Evolutionary conservation across 2,329 filamentous ascomycete genomes (phyloP), one percentile per base, ranked within the genome.

Genomic region (Alternaria postmessia): DNA sequence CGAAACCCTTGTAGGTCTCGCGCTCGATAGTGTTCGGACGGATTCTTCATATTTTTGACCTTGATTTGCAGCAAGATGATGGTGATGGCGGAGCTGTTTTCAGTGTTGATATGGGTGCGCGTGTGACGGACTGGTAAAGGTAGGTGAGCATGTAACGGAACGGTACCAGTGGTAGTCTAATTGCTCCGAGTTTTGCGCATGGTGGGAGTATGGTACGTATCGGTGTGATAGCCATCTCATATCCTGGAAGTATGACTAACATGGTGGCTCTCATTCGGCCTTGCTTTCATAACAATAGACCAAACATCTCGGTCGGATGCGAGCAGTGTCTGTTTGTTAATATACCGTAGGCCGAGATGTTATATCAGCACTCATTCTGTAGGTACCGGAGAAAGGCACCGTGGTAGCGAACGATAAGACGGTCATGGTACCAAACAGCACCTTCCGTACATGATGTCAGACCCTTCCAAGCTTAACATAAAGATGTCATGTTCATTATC

Each of bases 21-120:
- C 9, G 39, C 1, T 41, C 11, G n/a, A 41, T 7, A 12, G 18
- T 14, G 3, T 8, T 9, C n/a, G n/a, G n/a, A 39, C n/a, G 4
- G n/a, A 18, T 39, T 39, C 36, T 39, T 39, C n/a, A 39, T 39
- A n/a, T 20, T 39, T 11, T 39, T 16, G n/a, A 8, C 9, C n/a
- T 39, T 20, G n/a, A 8, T 38, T n/a, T 38, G 34, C 3, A 5
- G 12, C 24, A 14, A 36, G 16, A 6, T 16, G 34, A 78, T 82
- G 0, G 81, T 85, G 42, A 88, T 87, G 54, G 88, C 88, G 0
- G 68, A 90, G 67, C 88, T 77, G 8, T 66, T 80, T 9, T n/a
- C 6, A 36, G 32, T 49, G 30, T 36, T 14, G 20, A 77, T 67
- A 46, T 64, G 77, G 16, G 72, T 73, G 1, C 77, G 80, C 77